These are phyloP conservation scores for Rubia yunnanensis DNA, from an alignment of 257 asterid species.

Conservation along the genomic window DNA sequence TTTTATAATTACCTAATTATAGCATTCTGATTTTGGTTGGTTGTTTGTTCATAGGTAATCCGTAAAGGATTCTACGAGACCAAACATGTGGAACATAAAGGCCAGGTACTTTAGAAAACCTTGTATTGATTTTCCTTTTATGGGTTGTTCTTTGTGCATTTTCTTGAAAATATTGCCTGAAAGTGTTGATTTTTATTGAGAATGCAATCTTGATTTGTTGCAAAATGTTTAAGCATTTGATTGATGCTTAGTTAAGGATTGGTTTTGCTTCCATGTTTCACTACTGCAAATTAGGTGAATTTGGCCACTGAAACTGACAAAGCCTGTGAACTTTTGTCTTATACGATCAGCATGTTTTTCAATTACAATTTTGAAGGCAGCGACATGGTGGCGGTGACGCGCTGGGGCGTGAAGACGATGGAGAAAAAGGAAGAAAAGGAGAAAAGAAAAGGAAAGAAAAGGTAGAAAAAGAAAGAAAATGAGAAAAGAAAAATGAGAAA, in stretches of 20 bases:
- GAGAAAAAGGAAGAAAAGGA: no score
- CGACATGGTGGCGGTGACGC: no score
- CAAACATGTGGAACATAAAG: constrained; percentile 77
- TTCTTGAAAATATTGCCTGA: not conserved
- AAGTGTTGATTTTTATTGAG: not conserved
- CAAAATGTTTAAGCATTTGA: not conserved
- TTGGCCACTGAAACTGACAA: constrained; percentile 94
- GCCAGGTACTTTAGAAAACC: constrained; percentile 33
- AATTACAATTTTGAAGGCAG: not conserved
- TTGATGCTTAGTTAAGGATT: not conserved
- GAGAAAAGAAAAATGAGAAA: no score
- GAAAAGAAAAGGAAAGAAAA: no score
- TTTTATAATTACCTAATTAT: no score
- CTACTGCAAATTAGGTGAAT: constrained; percentile 57
- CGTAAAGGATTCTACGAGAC: constrained; percentile 56
- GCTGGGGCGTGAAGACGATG: no score
- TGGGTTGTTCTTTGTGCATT: not conserved
- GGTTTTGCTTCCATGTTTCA: not conserved
- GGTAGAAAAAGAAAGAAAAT: no score
- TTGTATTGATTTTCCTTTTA: not conserved
- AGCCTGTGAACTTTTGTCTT: constrained; percentile 42
- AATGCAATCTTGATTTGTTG: not conserved
- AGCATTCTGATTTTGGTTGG: constrained; percentile 7
- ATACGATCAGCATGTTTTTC: not conserved
- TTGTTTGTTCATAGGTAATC: constrained; percentile 39